These are phyloP conservation scores for Phaffomyces antillensis DNA, from an alignment of 805 yeast genomes.

Conservation along the genomic window DNA sequence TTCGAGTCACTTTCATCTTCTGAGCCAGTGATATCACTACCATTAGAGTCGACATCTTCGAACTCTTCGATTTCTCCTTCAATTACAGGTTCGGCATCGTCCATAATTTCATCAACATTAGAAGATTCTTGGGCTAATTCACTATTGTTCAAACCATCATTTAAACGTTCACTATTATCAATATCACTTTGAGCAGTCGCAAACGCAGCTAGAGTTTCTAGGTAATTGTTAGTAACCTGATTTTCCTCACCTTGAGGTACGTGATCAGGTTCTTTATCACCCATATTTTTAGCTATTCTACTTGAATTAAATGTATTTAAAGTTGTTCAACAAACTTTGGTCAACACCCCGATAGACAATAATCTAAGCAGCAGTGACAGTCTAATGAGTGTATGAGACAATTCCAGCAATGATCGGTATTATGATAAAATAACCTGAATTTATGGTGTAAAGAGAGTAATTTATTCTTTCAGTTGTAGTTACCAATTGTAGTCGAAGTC, in stretches of 20 bases:
- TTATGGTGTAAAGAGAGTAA: not conserved
- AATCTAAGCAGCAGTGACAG: not conserved
- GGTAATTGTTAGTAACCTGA: not conserved
- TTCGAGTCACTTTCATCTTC: no score
- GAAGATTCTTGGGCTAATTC: not conserved
- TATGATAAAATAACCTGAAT: not conserved
- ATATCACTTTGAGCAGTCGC: not conserved
- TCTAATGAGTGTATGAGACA: not conserved
- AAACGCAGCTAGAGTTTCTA: no score
- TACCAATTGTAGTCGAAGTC: not conserved
- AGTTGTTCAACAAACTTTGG: not conserved
- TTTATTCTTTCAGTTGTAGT: not conserved
- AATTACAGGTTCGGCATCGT: not conserved
- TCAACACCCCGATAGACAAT: not conserved
- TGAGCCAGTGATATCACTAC: not conserved
- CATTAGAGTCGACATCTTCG: not conserved
- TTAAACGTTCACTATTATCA: not conserved
- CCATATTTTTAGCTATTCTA: not conserved
- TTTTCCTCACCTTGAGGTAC: not conserved
- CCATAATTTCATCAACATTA: not conserved
- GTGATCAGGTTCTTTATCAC: not conserved
- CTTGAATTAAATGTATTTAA: not conserved
- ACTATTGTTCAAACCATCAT: not conserved
- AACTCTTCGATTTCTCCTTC: not conserved
- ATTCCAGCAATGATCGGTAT: not conserved